These are phyloP conservation scores for Whalleya microplaca DNA, from an alignment of 2,329 filamentous ascomycete species.

Conservation along the genomic window DNA sequence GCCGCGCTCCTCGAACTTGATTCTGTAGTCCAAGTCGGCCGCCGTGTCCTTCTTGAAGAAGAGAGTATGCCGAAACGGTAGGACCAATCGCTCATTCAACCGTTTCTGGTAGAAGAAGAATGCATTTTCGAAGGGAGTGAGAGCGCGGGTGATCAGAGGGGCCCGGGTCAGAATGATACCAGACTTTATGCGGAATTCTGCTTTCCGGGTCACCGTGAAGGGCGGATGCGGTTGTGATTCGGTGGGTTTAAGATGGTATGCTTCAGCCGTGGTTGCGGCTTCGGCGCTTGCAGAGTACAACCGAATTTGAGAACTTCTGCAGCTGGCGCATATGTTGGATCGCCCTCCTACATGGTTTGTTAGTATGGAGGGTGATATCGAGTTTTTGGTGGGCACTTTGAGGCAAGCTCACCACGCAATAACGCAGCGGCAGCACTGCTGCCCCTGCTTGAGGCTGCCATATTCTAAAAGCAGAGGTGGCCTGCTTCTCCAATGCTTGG, in stretches of 20 bases:
- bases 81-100: slow-evolving; percentile 86
- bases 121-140: slow-evolving; percentile 86
- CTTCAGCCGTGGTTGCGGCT: slow-evolving; percentile 43
- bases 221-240: slow-evolving; percentile 36
- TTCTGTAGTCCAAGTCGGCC: slow-evolving; percentile 84
- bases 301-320: slow-evolving; percentile 34
- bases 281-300: slow-evolving; percentile 40
- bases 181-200: slow-evolving; percentile 55
- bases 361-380: slow-evolving; percentile 26
- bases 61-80: slow-evolving; percentile 88
- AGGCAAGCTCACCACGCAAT: slow-evolving; percentile 51
- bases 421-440: slow-evolving; percentile 52
- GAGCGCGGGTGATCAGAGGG: slow-evolving; percentile 81
- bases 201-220: slow-evolving; percentile 29
- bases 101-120: slow-evolving; percentile 98
- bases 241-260: slow-evolving; percentile 41
- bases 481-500: slow-evolving; percentile 16
- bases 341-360: slow-evolving; percentile 36
- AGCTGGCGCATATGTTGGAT: slow-evolving; percentile 42
- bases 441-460: slow-evolving; percentile 63
- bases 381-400: background rate
- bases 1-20: slow-evolving; percentile 75
- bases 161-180: slow-evolving; percentile 87
- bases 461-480: slow-evolving; percentile 34
- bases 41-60: slow-evolving; percentile 94